Base-by-base conservation (phyloP, 2,329 filamentous ascomycete species). In the Fusarium ramigenum region DNA sequence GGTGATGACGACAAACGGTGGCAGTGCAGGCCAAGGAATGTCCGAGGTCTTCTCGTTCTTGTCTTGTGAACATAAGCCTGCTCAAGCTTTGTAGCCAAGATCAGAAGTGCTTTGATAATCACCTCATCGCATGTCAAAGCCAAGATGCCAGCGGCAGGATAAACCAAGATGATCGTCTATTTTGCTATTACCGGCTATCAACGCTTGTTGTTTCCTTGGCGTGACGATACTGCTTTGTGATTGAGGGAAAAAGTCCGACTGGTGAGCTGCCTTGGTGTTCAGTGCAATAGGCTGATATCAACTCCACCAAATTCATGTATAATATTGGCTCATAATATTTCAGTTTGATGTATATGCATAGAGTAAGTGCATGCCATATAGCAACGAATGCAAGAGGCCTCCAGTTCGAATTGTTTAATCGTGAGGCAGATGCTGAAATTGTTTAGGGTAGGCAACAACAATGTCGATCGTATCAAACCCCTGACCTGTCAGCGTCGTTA, bases 61-160 rank as follows among this genome's bases (percentile, higher is more conserved):
- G 58, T 60, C 59, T 53, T 69, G 63, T 46, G 46, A 49, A 53
- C 60, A 73, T 66, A 69, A 75, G 72, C 66, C 49, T 60, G 43
- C 67, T 72, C 70, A 75, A 75, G 73, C 73, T 75, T 75, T 75
- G 47, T 53, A 62, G 73, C 73, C 73, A 75, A 75, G 73, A 40
- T 39, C 23, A 34, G 36, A 60, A 28, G 54, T 54, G 58, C 53
- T 54, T 54, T 62, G 21, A 34, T 37, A 50, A 58, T 69, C 71
- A 66, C 60, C 44, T 60, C 57, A 61, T 73, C 34, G 32, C 32
- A 25, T 50, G 43, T 47, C 52, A 65, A 43, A 25, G 46, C 44
- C 46, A 62, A 23, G 39, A 30, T 43, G 7, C n/a, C 42, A 60
- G 40, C 18, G 8, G 39, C 30, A 59, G 16, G 34, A 23, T 28